Conservation (phyloP, 2,329 filamentous ascomycete genomes). For the Colletotrichum phormii region DNA sequence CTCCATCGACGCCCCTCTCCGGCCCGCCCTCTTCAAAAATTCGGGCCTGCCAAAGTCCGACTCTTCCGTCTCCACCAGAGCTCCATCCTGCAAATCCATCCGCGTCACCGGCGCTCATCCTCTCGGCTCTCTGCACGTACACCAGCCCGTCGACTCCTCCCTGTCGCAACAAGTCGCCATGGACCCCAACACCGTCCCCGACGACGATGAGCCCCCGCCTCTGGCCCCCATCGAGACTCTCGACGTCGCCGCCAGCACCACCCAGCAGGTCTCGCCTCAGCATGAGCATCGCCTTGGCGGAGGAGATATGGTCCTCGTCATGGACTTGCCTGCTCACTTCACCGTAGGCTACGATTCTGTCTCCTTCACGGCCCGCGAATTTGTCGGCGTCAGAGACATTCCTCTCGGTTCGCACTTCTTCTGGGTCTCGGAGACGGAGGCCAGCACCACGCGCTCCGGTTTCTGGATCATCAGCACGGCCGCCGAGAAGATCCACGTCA, state of each 20-base stretch:
- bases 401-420: constrained; percentile 69
- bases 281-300: constrained; percentile 45
- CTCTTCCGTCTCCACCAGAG: constrained; percentile 48
- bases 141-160: constrained; percentile 42
- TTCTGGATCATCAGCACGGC: constrained; percentile 65
- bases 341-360: constrained; percentile 66
- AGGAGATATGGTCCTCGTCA: constrained; percentile 64
- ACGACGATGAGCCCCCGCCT: constrained; percentile 45
- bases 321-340: constrained; percentile 62
- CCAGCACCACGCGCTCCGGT: constrained; percentile 63
- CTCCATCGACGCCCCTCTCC: constrained; percentile 35
- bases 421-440: constrained; percentile 64
- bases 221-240: constrained; percentile 40
- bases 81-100: constrained; percentile 47
- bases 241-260: not conserved
- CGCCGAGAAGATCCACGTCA: constrained; percentile 53
- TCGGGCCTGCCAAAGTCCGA: constrained; percentile 49
- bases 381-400: constrained; percentile 66
- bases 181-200: constrained; percentile 35
- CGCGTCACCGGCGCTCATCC: constrained; percentile 53
- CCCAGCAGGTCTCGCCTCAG: constrained; percentile 29
- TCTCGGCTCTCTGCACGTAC: constrained; percentile 55
- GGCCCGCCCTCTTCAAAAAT: constrained; percentile 33
- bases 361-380: constrained; percentile 59
- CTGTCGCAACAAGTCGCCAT: constrained; percentile 31